These are phyloP conservation scores for Linanthus parryae DNA, from an alignment of 148 eudicot genomes.

Conservation along the genomic window DNA sequence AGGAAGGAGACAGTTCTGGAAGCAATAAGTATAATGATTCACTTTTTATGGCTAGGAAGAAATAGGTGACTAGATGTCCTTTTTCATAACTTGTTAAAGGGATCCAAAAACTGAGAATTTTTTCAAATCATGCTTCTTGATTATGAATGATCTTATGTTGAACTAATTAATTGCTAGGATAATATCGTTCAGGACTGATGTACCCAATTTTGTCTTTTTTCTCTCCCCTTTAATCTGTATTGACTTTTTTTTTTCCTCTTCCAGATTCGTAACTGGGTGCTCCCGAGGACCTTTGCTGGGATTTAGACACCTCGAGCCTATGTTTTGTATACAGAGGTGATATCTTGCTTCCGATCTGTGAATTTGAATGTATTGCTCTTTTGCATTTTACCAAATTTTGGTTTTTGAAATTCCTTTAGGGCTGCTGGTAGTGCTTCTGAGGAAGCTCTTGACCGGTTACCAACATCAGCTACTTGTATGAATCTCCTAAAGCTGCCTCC, in stretches of 20 bases:
- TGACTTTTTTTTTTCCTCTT: background rate
- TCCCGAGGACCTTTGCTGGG: slow-evolving; percentile 98
- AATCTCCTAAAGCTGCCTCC: slow-evolving; percentile 98
- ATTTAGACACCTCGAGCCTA: slow-evolving; percentile 84
- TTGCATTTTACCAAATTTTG: background rate
- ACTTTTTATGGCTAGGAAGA: no score
- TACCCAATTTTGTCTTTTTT: no score
- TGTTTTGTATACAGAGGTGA: slow-evolving; percentile 93
- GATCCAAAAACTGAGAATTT: no score
- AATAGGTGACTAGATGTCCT: no score
- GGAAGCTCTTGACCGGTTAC: slow-evolving; percentile 83
- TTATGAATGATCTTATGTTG: no score
- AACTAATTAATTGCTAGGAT: no score
- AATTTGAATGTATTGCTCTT: background rate
- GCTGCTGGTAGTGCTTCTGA: slow-evolving; percentile 87
- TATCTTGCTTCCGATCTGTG: background rate
- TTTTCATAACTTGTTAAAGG: no score
- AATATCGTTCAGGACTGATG: no score
- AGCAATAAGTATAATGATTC: no score
- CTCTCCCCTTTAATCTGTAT: background rate
- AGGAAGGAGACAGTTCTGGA: no score
- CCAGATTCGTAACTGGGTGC: slow-evolving; percentile 94
- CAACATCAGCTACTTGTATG: slow-evolving; percentile 98
- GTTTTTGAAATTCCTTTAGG: slow-evolving; percentile 27
- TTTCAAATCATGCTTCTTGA: no score